Percentiles rank a stretch among this genome's conserved stretches.
phyloP scores from a whole-genome alignment of 2,329 filamentous ascomycete species.

The Cucurbitaria berberidis region DNA sequence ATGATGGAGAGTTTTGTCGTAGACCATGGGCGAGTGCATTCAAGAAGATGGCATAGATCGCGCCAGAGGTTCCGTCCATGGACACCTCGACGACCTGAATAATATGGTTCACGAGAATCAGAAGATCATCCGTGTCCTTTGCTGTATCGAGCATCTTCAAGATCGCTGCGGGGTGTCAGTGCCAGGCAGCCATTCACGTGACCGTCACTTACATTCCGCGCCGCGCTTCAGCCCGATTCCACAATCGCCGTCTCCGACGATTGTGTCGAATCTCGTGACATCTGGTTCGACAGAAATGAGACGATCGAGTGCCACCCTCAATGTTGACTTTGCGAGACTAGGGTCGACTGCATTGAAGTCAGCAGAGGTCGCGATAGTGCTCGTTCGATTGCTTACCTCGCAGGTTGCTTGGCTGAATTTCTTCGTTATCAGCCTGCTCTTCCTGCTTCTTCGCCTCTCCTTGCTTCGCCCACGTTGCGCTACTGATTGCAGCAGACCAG shows the following conservation, averaged over 20 bases:
- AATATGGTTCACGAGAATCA: slow-evolving; percentile 65
- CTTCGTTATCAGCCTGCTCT: slow-evolving; percentile 49
- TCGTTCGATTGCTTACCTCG: slow-evolving; percentile 49
- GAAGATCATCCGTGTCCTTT: slow-evolving; percentile 61
- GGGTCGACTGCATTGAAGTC: slow-evolving; percentile 57
- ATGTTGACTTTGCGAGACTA: slow-evolving; percentile 56
- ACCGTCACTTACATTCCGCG: slow-evolving; percentile 66
- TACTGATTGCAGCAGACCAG: slow-evolving; percentile 67
- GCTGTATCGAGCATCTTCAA: slow-evolving; percentile 50
- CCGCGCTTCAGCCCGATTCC: slow-evolving; percentile 85
- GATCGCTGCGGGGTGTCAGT: slow-evolving; percentile 46
- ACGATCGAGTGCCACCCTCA: slow-evolving; percentile 63
- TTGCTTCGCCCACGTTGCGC: slow-evolving; percentile 64
- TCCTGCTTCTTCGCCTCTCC: slow-evolving; percentile 51
- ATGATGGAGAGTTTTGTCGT: slow-evolving; percentile 59
- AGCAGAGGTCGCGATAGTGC: slow-evolving; percentile 4
- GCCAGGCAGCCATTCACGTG: slow-evolving; percentile 36
- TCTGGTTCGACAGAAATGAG: slow-evolving; percentile 70
- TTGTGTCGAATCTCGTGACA: slow-evolving; percentile 73
- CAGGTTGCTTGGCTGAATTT: slow-evolving; percentile 61
- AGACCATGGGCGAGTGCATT: slow-evolving; percentile 80
- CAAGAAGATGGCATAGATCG: slow-evolving; percentile 85
- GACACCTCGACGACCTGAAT: slow-evolving; percentile 69
- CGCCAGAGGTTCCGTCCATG: slow-evolving; percentile 80
- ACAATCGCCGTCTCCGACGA: slow-evolving; percentile 90